A percentile compares a stretch with the other conserved stretches of the same genome.
phyloP scores from a whole-genome alignment of 805 yeast genomes.

The Candida railenensis region DNA sequence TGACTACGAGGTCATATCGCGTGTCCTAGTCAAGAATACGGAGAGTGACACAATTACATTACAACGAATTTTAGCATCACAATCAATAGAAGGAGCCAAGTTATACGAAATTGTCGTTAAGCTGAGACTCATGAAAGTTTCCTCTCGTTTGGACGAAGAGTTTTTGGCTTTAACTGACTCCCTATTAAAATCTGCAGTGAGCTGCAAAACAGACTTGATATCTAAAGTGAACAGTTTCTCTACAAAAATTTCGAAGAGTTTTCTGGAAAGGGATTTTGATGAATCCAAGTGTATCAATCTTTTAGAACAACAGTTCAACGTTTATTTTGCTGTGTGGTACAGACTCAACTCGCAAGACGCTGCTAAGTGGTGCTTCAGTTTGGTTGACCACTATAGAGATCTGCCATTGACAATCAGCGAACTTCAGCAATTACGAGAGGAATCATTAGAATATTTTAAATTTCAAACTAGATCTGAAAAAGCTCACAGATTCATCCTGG shows the following conservation, averaged over 20 bases:
- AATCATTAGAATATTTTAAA: neutral
- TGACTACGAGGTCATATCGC: neutral
- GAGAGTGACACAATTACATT: neutral
- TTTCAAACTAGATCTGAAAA: neutral
- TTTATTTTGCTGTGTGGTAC: constrained; percentile 4
- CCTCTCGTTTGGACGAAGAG: neutral
- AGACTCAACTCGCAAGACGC: constrained; percentile 1
- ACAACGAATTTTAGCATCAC: constrained; percentile 1
- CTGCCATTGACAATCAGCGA: neutral
- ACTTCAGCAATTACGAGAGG: neutral
- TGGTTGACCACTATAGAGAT: neutral
- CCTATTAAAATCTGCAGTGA: constrained; percentile 1
- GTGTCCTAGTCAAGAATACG: neutral
- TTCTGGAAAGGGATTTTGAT: neutral
- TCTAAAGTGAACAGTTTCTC: neutral
- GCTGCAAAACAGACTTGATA: neutral
- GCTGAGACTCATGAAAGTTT: neutral
- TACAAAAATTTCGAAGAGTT: neutral
- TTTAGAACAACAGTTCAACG: constrained; percentile 1
- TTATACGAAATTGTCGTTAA: constrained; percentile 1
- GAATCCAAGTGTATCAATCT: neutral
- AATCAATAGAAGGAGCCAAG: constrained; percentile 1
- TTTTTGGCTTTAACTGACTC: neutral
- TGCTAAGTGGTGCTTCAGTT: neutral
- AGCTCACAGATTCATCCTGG: neutral